Evolutionary conservation across 2,329 filamentous ascomycete species (phyloP).

Genomic region (Fusarium verrucosum): DNA sequence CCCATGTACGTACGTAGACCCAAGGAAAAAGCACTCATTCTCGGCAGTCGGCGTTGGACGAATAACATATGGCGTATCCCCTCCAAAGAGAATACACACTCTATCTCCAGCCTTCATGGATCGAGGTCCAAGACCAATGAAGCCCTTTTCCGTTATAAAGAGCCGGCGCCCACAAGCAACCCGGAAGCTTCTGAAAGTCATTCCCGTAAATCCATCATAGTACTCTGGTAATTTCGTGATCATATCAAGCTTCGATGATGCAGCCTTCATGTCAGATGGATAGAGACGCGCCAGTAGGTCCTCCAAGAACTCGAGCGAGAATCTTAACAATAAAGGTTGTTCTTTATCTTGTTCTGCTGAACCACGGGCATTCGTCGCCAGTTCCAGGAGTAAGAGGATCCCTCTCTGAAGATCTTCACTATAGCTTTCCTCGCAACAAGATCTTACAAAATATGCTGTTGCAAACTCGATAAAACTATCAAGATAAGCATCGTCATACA

Average conservation of each 20-base stretch:
- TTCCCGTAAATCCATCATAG: background rate
- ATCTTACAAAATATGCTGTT: fast-evolving
- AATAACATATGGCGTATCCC: background rate
- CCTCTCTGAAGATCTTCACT: background rate
- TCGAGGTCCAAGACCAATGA: background rate
- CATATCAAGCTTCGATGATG: no score
- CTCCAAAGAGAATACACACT: background rate
- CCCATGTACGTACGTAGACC: background rate
- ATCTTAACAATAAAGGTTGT: no score
- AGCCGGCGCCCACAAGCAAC: background rate
- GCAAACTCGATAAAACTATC: background rate
- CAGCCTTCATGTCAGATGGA: no score
- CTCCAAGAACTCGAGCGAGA: no score
- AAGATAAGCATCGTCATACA: background rate
- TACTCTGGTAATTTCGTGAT: background rate
- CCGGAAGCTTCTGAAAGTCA: fast-evolving
- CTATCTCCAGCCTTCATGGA: background rate
- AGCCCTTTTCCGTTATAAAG: background rate
- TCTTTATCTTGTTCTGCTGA: no score
- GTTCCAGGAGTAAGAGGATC: background rate
- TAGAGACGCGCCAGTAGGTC: no score
- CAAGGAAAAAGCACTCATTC: background rate
- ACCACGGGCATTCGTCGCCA: no score
- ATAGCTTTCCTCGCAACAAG: fast-evolving
- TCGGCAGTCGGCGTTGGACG: background rate